A percentile compares a stretch with the other conserved stretches of the same genome.
phyloP scores from a whole-genome alignment of 352 stramenopile genomes.

The Phytophthora nicotianae region DNA sequence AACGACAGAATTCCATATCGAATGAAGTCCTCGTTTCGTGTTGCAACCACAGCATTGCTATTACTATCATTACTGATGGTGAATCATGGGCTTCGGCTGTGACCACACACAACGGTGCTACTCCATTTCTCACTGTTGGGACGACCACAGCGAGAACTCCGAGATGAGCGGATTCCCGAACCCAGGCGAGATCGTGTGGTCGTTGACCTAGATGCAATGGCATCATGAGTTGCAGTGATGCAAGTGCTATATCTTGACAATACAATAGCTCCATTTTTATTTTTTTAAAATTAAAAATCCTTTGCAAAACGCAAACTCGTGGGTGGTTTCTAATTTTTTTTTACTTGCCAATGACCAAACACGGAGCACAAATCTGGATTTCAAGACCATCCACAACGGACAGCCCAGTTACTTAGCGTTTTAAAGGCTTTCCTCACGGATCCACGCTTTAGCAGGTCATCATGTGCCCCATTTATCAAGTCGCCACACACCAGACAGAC shows the following conservation, averaged over 20 bases:
- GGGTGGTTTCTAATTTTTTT: not conserved
- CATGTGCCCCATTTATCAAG: not conserved
- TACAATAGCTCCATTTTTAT: no score
- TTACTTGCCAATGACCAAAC: not conserved
- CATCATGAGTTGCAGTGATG: not conserved
- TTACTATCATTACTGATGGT: not conserved
- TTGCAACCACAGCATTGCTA: not conserved
- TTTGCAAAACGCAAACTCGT: not conserved
- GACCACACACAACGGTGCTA: constrained; percentile 11
- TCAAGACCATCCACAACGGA: not conserved
- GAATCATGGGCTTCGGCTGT: constrained; percentile 5
- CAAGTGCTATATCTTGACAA: no score
- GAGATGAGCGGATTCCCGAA: constrained; percentile 1
- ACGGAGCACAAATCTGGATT: not conserved
- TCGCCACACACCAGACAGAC: not conserved
- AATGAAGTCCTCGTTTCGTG: not conserved
- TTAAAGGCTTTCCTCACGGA: not conserved
- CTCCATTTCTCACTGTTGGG: constrained; percentile 9
- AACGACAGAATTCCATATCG: not conserved
- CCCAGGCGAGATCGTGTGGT: not conserved
- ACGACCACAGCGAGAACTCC: constrained; percentile 8
- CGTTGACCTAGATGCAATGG: no score
- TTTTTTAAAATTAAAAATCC: no score
- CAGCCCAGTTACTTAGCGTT: not conserved
- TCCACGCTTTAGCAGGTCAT: not conserved